These are phyloP conservation scores for Fusarium devonianum DNA, from an alignment of 2,329 filamentous ascomycete species.

Conservation along the genomic window DNA sequence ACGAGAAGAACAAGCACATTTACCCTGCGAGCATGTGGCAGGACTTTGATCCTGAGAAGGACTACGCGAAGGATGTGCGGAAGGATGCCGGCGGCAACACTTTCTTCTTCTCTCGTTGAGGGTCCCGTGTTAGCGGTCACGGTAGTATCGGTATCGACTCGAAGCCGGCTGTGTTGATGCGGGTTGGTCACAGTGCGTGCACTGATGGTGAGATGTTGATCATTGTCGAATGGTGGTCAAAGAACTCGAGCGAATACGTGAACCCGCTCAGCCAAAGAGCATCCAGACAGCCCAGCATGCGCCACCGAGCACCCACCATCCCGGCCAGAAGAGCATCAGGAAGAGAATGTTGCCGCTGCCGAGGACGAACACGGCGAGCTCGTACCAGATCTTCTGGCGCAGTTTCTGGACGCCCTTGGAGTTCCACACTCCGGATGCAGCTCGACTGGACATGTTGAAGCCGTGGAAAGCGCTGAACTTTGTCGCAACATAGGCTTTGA, in stretches of 20 bases:
- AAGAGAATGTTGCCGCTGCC: slow-evolving; percentile 58
- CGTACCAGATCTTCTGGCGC: slow-evolving; percentile 58
- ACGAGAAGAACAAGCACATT: slow-evolving; percentile 97
- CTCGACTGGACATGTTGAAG: slow-evolving; percentile 41
- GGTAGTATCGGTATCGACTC: slow-evolving; percentile 2
- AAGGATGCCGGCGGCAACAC: slow-evolving; percentile 89
- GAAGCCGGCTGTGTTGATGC: slow-evolving; percentile 4
- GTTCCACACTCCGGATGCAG: slow-evolving; percentile 48
- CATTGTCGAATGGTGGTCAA: slow-evolving; percentile 14
- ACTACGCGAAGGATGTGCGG: slow-evolving; percentile 79
- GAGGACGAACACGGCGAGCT: slow-evolving; percentile 60
- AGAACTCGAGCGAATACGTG: slow-evolving; percentile 9
- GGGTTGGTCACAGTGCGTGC: slow-evolving; percentile 13
- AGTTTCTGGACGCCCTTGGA: slow-evolving; percentile 47
- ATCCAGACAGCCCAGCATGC: slow-evolving; percentile 46
- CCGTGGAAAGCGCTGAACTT: slow-evolving; percentile 43
- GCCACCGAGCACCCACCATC: slow-evolving; percentile 58
- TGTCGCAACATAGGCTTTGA: slow-evolving; percentile 41
- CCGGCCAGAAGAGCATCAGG: slow-evolving; percentile 64
- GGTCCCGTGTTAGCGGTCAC: slow-evolving; percentile 7
- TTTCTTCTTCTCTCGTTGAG: slow-evolving; percentile 77
- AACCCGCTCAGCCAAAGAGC: slow-evolving; percentile 45
- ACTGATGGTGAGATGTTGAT: slow-evolving; percentile 15
- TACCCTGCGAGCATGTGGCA: slow-evolving; percentile 97
- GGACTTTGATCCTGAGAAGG: slow-evolving; percentile 88